Evolutionary conservation across 2,329 filamentous ascomycete species (phyloP), one percentile per base, ranked within the genome.

Genomic region (Apiospora marii): DNA sequence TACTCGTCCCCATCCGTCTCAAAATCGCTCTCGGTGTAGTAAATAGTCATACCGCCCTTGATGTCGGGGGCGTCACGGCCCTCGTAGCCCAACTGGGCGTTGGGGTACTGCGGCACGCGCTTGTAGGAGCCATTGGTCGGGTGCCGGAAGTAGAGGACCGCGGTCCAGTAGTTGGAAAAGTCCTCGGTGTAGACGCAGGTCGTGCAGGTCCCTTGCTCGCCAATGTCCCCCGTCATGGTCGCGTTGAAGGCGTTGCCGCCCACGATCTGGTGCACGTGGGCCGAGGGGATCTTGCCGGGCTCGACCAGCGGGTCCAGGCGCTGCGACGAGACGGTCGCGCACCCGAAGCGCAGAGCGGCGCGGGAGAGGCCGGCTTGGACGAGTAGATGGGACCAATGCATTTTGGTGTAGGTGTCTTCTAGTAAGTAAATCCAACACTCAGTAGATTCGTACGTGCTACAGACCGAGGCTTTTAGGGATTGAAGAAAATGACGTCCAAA

Each of bases 1-100:
- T 84, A 83, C 58, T 79, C 73, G 76, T 80, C 77, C n/a, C 77
- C 79, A 46, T 80, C 79, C 0, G 73, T 76, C 44, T 49, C 75
- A 71, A 80, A 79, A 74, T 79, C 79, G 43, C 79, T 76, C 70
- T 79, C 77, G 7, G 76, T 80, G 69, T 80, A 80, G 70, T 80
- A 80, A 27, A 80, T 74, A 8, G 78, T 80, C 79, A 80, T 80
- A n/a, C 79, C 78, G 12, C 78, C 78, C 37, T 80, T 79, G 67
- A 79, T 75, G 12, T 74, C 34, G 7, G 7, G 53, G 16, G 30
- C 53, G 30, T 61, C 53, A 3, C 3, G 16, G 16, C 53, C 53
- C 30, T 61, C 53, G 30, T 61, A 61, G 19, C 53, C 53, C 7
- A 61, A 30, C 30, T 61, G 53, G 16, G 53, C 76, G 49, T 75